phyloP scores from a whole-genome alignment of 371 early-diverging fungal species.

The Zancudomyces culisetae region DNA sequence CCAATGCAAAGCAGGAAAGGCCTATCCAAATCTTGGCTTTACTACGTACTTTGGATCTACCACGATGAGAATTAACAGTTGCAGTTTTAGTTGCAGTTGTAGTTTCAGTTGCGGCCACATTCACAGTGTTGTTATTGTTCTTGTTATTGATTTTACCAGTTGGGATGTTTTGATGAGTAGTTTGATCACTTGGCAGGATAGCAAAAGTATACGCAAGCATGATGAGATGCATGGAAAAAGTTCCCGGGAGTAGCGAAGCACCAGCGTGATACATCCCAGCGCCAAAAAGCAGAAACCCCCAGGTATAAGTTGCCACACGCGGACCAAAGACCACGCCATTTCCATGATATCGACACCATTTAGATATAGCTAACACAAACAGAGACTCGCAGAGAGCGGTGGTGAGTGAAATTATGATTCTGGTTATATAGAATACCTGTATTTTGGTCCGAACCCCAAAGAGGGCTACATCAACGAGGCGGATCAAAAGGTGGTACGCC shows the following conservation, averaged over 20 bases:
- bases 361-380: constrained; percentile 43
- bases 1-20: constrained; percentile 43
- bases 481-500: constrained; percentile 34
- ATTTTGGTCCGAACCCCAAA: constrained; percentile 25
- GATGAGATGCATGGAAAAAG: constrained; percentile 75
- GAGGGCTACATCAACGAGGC: constrained; percentile 19
- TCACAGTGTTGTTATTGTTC: too few relatives aligned
- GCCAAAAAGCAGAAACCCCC: constrained; percentile 37
- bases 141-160: too few relatives aligned
- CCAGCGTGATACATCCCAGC: constrained; percentile 78
- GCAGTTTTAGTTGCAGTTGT: too few relatives aligned
- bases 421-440: constrained; percentile 53
- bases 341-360: too few relatives aligned
- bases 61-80: constrained; percentile 5
- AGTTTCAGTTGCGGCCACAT: too few relatives aligned
- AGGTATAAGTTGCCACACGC: constrained; percentile 43
- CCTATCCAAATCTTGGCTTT: constrained; percentile 27
- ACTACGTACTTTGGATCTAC: constrained; percentile 26
- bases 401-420: constrained; percentile 37
- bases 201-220: constrained; percentile 49
- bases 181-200: constrained; percentile 31
- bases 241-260: constrained; percentile 68
- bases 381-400: constrained; percentile 51
- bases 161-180: too few relatives aligned
- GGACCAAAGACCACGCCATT: constrained; percentile 33